These are phyloP conservation scores for Saccharomycopsis phalli DNA, from an alignment of 1,139 yeast species.

Conservation along the genomic window DNA sequence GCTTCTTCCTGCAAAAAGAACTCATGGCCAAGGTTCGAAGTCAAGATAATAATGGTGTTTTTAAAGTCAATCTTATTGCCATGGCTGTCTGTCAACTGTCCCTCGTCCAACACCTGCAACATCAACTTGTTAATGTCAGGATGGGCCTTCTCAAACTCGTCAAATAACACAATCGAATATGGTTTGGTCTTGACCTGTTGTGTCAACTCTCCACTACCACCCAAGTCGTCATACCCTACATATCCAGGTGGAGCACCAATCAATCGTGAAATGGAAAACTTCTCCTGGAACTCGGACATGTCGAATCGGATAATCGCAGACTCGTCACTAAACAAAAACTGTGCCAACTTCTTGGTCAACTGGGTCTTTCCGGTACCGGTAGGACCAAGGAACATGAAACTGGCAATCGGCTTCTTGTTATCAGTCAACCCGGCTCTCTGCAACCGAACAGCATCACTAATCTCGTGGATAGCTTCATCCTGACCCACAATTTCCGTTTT, in stretches of 20 bases:
- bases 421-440: conserved; percentile 95
- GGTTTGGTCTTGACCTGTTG: conserved; percentile 95
- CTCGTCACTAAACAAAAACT: conserved; percentile 83
- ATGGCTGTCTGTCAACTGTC: conserved; percentile 86
- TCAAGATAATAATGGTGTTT: conserved; percentile 93
- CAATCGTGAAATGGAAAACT: conserved; percentile 78
- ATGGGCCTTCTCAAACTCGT: conserved; percentile 96
- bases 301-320: conserved; percentile 82
- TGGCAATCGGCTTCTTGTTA: conserved; percentile 90
- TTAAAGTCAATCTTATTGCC: conserved; percentile 92
- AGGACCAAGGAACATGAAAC: conserved; percentile 93
- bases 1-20: conserved; percentile 55
- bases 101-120: conserved; percentile 91
- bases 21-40: conserved; percentile 94
- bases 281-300: conserved; percentile 97
- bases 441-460: conserved; percentile 88
- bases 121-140: conserved; percentile 83
- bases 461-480: conserved; percentile 84
- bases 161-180: conserved; percentile 84
- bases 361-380: conserved; percentile 99
- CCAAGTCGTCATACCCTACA: conserved; percentile 77
- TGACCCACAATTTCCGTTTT: conserved; percentile 84
- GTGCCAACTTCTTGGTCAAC: conserved; percentile 83
- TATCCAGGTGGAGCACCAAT: conserved; percentile 99
- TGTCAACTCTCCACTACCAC: conserved; percentile 80